phyloP scores from a whole-genome alignment of 495 filamentous ascomycete genomes.

The Cudoniella acicularis region DNA sequence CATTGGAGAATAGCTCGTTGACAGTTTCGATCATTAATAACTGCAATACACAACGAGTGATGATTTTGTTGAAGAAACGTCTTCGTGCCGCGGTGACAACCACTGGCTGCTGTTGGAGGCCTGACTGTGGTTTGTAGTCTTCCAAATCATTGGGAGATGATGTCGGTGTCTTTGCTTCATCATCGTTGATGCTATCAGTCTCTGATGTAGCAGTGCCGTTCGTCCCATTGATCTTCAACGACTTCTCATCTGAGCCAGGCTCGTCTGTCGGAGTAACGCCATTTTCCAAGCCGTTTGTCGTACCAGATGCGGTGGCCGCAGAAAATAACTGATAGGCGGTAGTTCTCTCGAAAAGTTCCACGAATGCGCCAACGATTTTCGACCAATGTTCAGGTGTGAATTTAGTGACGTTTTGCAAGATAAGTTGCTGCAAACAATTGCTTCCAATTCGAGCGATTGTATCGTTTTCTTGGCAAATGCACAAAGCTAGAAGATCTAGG shows the following conservation, averaged over 20 bases:
- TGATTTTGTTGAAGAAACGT: slow-evolving; percentile 99
- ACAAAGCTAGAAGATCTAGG: slow-evolving; percentile 86
- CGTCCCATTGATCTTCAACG: slow-evolving; percentile 60
- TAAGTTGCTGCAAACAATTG: slow-evolving; percentile 94
- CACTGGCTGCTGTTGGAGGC: slow-evolving; percentile 78
- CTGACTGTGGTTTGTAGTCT: slow-evolving; percentile 76
- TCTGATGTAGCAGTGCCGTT: slow-evolving; percentile 37
- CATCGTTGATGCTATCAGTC: slow-evolving; percentile 31
- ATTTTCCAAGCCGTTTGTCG: slow-evolving; percentile 42
- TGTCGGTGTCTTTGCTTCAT: slow-evolving; percentile 26
- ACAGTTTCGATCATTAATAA: slow-evolving; percentile 99
- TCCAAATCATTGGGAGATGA: slow-evolving; percentile 60
- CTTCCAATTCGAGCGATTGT: slow-evolving; percentile 97
- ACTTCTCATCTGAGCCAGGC: slow-evolving; percentile 41
- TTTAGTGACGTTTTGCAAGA: slow-evolving; percentile 91
- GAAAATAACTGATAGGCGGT: slow-evolving; percentile 94
- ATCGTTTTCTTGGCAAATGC: slow-evolving; percentile 98
- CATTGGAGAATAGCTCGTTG: slow-evolving; percentile 96
- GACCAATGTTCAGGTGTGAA: slow-evolving; percentile 85
- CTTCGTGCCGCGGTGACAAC: slow-evolving; percentile 88
- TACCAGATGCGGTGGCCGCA: slow-evolving; percentile 59
- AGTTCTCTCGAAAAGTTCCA: slow-evolving; percentile 89
- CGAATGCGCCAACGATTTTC: slow-evolving; percentile 91
- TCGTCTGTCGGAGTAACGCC: slow-evolving; percentile 32
- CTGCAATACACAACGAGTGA: slow-evolving; percentile 97